These are phyloP conservation scores for Jaltomata sinuosa DNA, from an alignment of 257 asterid species.

Conservation along the genomic window DNA sequence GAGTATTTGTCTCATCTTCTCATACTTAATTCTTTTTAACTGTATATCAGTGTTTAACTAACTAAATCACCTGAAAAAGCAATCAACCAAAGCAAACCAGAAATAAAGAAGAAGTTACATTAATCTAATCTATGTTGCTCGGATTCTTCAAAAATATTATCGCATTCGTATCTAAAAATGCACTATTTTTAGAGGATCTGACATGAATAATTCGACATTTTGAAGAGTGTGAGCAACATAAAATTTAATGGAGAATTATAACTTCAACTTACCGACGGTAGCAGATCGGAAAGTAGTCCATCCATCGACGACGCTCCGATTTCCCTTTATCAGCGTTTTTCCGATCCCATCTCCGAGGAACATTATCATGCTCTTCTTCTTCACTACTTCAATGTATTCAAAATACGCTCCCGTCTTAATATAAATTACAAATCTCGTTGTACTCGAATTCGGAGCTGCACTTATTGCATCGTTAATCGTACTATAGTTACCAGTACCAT, in stretches of 20 bases:
- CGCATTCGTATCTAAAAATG: neutral
- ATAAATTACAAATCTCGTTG: constrained; percentile 64
- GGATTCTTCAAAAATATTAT: too few relatives aligned
- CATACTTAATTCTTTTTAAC: neutral
- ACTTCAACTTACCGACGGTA: constrained; percentile 60
- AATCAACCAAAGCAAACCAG: neutral
- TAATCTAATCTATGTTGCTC: neutral
- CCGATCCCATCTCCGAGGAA: constrained; percentile 94
- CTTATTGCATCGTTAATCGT: constrained; percentile 55
- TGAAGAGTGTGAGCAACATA: neutral
- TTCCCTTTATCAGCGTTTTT: constrained; percentile 72
- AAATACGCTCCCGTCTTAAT: constrained; percentile 82
- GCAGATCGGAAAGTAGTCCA: constrained; percentile 97
- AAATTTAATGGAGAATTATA: neutral
- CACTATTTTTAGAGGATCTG: neutral
- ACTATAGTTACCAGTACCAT: constrained; percentile 77
- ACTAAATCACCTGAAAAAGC: neutral
- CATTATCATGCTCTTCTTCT: constrained; percentile 44
- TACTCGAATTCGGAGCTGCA: constrained; percentile 74
- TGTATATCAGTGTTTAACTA: neutral
- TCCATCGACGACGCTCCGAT: constrained; percentile 75
- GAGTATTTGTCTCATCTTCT: neutral
- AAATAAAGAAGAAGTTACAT: neutral
- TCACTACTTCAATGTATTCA: constrained; percentile 64
- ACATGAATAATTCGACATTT: neutral